These are phyloP conservation scores for Penicillium malachiteum DNA, from an alignment of 495 filamentous ascomycete species.

Conservation along the genomic window DNA sequence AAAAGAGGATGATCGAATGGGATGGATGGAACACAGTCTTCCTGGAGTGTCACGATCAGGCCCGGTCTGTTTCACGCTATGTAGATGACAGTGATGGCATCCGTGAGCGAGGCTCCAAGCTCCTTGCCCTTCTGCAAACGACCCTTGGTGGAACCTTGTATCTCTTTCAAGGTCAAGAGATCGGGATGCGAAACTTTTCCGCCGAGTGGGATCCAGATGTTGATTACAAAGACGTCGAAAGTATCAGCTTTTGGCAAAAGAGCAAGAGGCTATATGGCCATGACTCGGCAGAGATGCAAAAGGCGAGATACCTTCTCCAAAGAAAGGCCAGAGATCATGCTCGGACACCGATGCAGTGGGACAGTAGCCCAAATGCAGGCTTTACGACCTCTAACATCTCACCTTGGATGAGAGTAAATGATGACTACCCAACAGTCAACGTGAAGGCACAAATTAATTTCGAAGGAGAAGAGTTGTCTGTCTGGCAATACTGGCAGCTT, in stretches of 20 bases:
- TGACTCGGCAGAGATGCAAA: slow-evolving; percentile 33
- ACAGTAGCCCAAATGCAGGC: slow-evolving; percentile 36
- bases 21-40: slow-evolving; percentile 47
- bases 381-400: slow-evolving; percentile 36
- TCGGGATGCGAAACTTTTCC: slow-evolving; percentile 66
- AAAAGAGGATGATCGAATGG: slow-evolving; percentile 36
- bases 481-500: not conserved
- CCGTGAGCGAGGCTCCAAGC: slow-evolving; percentile 48
- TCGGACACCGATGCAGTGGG: slow-evolving; percentile 48
- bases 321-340: slow-evolving; percentile 47
- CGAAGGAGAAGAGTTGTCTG: not conserved
- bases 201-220: slow-evolving; percentile 52
- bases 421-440: slow-evolving; percentile 19
- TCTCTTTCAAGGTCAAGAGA: slow-evolving; percentile 65
- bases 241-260: slow-evolving; percentile 51
- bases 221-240: slow-evolving; percentile 59
- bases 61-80: slow-evolving; percentile 54
- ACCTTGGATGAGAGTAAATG: slow-evolving; percentile 55
- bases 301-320: slow-evolving; percentile 46
- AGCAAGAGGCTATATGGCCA: slow-evolving; percentile 15
- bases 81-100: slow-evolving; percentile 36
- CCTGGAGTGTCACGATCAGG: slow-evolving; percentile 61
- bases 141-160: slow-evolving; percentile 60
- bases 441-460: not conserved
- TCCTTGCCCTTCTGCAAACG: slow-evolving; percentile 52